These are phyloP conservation scores for Paramecium biaurelia DNA, from an alignment of 73 alveolate genomes.

Conservation along the genomic window DNA sequence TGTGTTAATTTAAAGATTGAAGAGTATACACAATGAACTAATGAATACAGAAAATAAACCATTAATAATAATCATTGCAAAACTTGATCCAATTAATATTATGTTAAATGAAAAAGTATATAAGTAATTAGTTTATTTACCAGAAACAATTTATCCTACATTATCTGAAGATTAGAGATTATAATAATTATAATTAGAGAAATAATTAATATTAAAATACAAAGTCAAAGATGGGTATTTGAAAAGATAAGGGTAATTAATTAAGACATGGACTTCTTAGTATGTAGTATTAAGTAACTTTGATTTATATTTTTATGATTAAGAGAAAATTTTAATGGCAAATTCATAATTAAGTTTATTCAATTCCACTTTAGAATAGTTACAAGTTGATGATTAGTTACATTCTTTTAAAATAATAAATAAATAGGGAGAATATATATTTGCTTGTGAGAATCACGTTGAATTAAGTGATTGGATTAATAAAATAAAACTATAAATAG, in stretches of 20 bases:
- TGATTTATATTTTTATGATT: constrained; percentile 31
- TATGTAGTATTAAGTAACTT: not conserved
- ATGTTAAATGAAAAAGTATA: constrained; percentile 27
- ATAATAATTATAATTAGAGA: not conserved
- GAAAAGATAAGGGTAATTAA: not conserved
- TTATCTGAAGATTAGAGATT: not conserved
- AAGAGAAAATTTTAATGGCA: not conserved
- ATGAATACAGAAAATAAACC: not conserved
- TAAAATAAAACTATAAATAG: not conserved
- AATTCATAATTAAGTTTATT: not conserved
- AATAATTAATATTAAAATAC: not conserved
- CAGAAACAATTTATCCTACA: constrained; percentile 33
- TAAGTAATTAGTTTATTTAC: constrained; percentile 4
- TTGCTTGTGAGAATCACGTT: constrained; percentile 24
- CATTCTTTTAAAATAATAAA: constrained; percentile 19
- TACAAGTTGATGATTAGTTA: constrained; percentile 19
- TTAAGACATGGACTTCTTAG: not conserved
- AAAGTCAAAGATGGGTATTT: not conserved
- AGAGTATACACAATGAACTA: not conserved
- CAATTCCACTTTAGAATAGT: not conserved
- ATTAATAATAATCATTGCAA: not conserved
- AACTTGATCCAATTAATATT: not conserved
- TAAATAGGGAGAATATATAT: not conserved
- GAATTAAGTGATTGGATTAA: constrained; percentile 29
- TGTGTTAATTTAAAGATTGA: not conserved